phyloP scores from a whole-genome alignment of 2,329 filamentous ascomycete species.

The Moelleriella libera region DNA sequence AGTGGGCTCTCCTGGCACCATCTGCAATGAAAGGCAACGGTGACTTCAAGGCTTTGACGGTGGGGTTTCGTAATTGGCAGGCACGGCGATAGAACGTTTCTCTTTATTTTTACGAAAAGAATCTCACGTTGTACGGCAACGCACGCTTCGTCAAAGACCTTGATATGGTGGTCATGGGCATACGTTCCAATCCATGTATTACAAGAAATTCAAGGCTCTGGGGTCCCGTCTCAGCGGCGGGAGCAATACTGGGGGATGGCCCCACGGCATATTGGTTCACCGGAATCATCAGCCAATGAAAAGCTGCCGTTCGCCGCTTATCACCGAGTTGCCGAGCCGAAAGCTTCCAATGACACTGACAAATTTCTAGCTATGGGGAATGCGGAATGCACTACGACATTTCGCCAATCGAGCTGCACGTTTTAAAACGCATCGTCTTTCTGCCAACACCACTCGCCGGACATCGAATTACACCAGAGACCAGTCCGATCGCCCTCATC shows the following conservation, averaged over 20 bases:
- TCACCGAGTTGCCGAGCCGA: constrained; percentile 22
- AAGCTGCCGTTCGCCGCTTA: constrained; percentile 12
- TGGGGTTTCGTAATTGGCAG: too few relatives aligned
- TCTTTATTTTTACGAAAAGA: too few relatives aligned
- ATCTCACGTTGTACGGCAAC: too few relatives aligned
- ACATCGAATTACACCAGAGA: constrained; percentile 1
- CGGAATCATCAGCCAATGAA: constrained; percentile 15
- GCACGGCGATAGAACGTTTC: too few relatives aligned
- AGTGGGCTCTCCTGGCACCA: too few relatives aligned
- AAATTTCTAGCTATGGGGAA: constrained; percentile 14
- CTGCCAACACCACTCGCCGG: constrained; percentile 2
- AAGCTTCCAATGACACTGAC: constrained; percentile 12
- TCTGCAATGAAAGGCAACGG: too few relatives aligned
- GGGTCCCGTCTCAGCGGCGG: not conserved
- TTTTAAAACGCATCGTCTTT: constrained; percentile 8
- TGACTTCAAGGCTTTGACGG: too few relatives aligned
- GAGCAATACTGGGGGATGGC: not conserved
- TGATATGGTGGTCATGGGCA: too few relatives aligned
- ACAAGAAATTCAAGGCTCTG: not conserved
- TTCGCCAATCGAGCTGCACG: constrained; percentile 1
- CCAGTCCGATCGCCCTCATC: too few relatives aligned
- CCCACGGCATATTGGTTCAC: not conserved
- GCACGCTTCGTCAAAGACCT: too few relatives aligned
- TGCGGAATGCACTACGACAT: not conserved
- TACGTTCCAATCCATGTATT: too few relatives aligned